Evolutionary conservation across 2,329 filamentous ascomycete species (phyloP).

Genomic region (Coniochaeta prunicola): DNA sequence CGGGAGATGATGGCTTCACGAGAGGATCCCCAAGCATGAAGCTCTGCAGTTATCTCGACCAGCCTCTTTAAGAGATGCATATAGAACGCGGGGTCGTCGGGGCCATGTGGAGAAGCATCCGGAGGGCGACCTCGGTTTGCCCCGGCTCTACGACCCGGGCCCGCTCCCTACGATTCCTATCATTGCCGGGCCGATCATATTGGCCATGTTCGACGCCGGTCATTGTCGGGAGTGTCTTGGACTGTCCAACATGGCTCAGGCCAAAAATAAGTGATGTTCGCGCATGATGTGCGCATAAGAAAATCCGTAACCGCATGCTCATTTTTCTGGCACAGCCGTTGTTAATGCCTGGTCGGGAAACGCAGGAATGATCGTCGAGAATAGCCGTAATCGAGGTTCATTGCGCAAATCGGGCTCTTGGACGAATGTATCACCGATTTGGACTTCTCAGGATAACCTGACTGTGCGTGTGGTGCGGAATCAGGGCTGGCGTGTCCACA

Average conservation of each 20-base stretch:
- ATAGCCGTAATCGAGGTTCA: neutral
- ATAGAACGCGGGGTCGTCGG: slow-evolving; percentile 3
- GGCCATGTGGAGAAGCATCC: neutral
- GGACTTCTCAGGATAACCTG: neutral
- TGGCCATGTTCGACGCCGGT: neutral
- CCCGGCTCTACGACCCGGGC: neutral
- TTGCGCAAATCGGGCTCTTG: neutral
- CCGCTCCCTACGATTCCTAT: neutral
- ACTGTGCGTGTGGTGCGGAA: neutral
- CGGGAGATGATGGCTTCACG: neutral
- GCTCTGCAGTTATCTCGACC: neutral
- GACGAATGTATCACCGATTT: neutral
- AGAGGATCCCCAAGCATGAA: too few species aligned
- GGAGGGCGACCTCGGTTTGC: neutral
- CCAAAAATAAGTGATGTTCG: neutral
- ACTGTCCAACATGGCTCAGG: neutral
- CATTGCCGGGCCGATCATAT: neutral
- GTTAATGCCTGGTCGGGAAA: neutral
- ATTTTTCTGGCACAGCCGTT: neutral
- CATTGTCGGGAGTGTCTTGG: neutral
- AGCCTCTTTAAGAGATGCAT: neutral
- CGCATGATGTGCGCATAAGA: neutral
- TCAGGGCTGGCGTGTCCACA: neutral
- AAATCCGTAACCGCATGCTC: neutral
- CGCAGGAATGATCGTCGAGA: neutral